Evolutionary conservation across 75 land plant genomes (phyloP), one percentile per base, ranked within the genome.

Genomic region (Selaginella moellendorffii): DNA sequence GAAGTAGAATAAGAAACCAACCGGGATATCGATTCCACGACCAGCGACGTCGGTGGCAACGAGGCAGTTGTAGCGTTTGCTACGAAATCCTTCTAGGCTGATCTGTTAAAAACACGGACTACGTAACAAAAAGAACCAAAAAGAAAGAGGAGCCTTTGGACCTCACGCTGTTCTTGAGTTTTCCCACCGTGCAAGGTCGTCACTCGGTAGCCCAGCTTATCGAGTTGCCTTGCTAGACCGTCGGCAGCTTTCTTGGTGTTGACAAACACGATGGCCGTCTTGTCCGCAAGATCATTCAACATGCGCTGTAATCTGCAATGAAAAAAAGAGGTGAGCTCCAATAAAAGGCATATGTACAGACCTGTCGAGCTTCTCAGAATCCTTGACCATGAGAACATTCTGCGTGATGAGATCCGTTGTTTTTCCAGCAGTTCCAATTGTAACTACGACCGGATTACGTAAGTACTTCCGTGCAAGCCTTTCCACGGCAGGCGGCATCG

Each of bases 11-110:
- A 26, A 26, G 18, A 21, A 31, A 42, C 64, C 53, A 69, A 78
- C 80, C 20, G 95, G 95, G 54, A 92, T 85, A 75, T 92, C 97
- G 68, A 92, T 88, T 24, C 97, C 95, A 72, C 97, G 88, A 18
- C 95, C 95, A 27, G 88, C 97, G 20, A 92, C 97, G 79, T 92
- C 97, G 18, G 97, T 92, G 23, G 97, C 97, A 22, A 88, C 97
- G 23, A 92, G 77, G 30, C 91, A 81, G 67, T 79, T 85, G 67
- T 73, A 92, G 31, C 86, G 74, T 67, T 80, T 85, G 66, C 78
- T 85, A 31, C 95, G 76, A 63, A 92, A 92, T 1, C 95, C 95
- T 29, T 85, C 97, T 30, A 92, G 79, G 66, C 95, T 88, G 27
- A 83, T 81, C 83, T 78, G 80, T 29, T 5, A 36, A 36, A 36